Percentiles rank a stretch among this genome's conserved stretches.
Conservation (phyloP, 441 rosid species). For the Metrosideros polymorpha region DNA sequence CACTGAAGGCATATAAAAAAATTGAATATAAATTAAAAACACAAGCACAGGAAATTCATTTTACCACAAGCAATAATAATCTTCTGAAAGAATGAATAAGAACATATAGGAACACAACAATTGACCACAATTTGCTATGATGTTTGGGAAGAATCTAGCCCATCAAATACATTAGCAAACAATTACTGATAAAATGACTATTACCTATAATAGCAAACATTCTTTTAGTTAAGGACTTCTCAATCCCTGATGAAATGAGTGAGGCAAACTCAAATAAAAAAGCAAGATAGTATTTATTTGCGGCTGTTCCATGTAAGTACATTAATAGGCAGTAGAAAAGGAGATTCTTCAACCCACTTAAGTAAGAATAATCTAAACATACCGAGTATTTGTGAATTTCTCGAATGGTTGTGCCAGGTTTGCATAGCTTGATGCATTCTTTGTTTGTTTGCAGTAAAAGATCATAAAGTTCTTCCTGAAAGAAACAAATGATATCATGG, state of each 20-base stretch:
- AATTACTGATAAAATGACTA: not conserved
- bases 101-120: not conserved
- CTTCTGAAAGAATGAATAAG: not conserved
- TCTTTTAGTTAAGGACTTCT: not conserved
- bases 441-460: constrained; percentile 83
- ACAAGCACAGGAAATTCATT: not conserved
- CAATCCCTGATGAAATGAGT: not conserved
- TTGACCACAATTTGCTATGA: not conserved
- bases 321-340: not conserved
- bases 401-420: constrained; percentile 67
- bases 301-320: not conserved
- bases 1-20: not conserved
- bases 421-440: constrained; percentile 66
- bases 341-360: not conserved
- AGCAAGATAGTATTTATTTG: not conserved
- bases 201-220: not conserved
- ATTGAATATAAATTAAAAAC: not conserved
- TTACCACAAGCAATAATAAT: not conserved
- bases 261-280: not conserved
- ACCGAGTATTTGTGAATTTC: constrained; percentile 75
- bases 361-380: constrained; percentile 1
- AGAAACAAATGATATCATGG: not conserved
- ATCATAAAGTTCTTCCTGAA: constrained; percentile 80
- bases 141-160: not conserved
- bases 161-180: not conserved